phyloP scores from a whole-genome alignment of 2,329 filamentous ascomycete species.

The Nothomitra cinnamomea region DNA sequence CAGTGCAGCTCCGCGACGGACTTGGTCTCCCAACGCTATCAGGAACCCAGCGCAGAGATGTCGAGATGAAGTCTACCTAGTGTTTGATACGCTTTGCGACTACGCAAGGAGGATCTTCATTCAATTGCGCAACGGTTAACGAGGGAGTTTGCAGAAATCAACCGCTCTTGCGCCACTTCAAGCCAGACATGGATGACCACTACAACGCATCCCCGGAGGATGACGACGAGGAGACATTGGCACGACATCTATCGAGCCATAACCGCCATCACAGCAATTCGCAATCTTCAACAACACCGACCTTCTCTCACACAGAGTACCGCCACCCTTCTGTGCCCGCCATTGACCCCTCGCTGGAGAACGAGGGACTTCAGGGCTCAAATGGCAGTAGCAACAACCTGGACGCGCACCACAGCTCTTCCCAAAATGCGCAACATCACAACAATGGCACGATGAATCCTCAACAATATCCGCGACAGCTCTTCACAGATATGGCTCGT shows the following conservation, averaged over 20 bases:
- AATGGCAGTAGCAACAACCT: background rate
- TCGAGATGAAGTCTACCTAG: background rate
- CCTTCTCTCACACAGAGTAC: constrained; percentile 1
- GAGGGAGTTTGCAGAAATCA: background rate
- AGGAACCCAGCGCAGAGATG: background rate
- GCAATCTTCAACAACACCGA: constrained; percentile 3
- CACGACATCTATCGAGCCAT: constrained; percentile 1
- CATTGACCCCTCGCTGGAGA: constrained; percentile 1
- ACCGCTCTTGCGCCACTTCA: background rate
- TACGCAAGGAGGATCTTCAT: background rate
- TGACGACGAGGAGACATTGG: constrained; percentile 1
- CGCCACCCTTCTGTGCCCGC: background rate
- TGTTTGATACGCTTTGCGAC: background rate
- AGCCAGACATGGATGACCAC: background rate
- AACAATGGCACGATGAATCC: constrained; percentile 3
- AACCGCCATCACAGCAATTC: constrained; percentile 3
- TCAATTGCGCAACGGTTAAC: background rate
- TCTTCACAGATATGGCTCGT: constrained; percentile 3
- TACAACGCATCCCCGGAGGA: constrained; percentile 3
- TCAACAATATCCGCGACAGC: constrained; percentile 1
- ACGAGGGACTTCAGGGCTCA: background rate
- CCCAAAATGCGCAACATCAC: background rate
- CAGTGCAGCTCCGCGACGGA: too few species aligned
- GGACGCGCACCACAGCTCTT: background rate
- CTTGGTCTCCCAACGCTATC: too few species aligned